Conservation (phyloP, 805 yeast genomes). For the Suhomyces kilbournensis region DNA sequence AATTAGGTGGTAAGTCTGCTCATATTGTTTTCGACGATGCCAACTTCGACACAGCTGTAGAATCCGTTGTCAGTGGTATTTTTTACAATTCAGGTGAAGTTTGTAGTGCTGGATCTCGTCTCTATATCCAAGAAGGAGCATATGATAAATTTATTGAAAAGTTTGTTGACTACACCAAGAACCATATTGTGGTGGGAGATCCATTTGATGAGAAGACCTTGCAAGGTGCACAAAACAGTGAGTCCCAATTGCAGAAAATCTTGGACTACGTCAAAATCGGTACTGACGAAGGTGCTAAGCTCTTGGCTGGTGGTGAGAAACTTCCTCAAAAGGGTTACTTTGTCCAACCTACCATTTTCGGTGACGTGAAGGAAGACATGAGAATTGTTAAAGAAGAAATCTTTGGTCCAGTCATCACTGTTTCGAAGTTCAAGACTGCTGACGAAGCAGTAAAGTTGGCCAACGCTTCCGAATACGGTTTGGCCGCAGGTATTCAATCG, state of each 20-base stretch:
- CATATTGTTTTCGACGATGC: conserved; percentile 61
- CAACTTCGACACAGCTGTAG: conserved; percentile 58
- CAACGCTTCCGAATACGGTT: conserved; percentile 70
- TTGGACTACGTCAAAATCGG: conserved; percentile 40
- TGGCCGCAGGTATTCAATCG: conserved; percentile 80
- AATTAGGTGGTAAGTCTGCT: conserved; percentile 74
- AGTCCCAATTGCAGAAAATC: conserved; percentile 52
- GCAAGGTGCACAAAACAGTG: conserved; percentile 61
- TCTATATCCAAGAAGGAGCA: conserved; percentile 54
- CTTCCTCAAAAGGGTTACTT: conserved; percentile 57
- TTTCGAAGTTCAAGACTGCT: conserved; percentile 60
- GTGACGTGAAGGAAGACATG: conserved; percentile 64
- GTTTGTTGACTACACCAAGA: conserved; percentile 48
- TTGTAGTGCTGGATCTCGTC: conserved; percentile 64
- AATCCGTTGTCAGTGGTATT: conserved; percentile 64
- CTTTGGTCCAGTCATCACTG: conserved; percentile 80
- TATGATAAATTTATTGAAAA: conserved; percentile 50
- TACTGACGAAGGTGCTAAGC: conserved; percentile 42
- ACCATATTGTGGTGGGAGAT: conserved; percentile 45
- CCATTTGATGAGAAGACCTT: conserved; percentile 47
- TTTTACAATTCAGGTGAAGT: conserved; percentile 65
- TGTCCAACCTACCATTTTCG: conserved; percentile 72
- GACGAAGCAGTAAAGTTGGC: conserved; percentile 69
- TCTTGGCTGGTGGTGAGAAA: conserved; percentile 39
- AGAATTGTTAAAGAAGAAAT: conserved; percentile 74